A percentile compares a stretch with the other conserved stretches of the same genome.
Conservation (phyloP, 805 yeast genomes). For the Barnettozyma sp. region DNA sequence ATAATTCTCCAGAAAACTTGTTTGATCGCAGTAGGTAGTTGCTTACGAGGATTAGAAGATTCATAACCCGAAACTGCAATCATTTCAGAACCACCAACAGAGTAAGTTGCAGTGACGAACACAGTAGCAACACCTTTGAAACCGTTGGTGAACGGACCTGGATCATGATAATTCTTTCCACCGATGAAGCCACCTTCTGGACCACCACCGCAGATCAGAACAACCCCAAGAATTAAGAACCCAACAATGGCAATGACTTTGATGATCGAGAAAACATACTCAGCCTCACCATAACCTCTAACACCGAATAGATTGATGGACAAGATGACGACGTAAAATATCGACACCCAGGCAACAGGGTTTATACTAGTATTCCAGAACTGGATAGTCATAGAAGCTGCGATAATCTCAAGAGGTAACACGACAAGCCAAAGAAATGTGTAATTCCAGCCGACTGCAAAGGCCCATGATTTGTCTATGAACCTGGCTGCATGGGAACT, state of each 20-base stretch:
- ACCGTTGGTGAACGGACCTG: conserved; percentile 60
- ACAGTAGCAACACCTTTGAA: conserved; percentile 49
- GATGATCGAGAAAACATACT: conserved; percentile 41
- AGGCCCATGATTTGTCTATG: conserved; percentile 55
- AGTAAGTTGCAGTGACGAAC: conserved; percentile 49
- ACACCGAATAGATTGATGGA: conserved; percentile 48
- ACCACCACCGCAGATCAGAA: conserved; percentile 43
- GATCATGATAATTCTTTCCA: conserved; percentile 40
- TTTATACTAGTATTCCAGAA: conserved; percentile 41
- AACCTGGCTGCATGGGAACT: conserved; percentile 55
- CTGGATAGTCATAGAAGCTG: conserved; percentile 47
- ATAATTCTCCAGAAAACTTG: conserved; percentile 52
- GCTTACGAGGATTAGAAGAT: conserved; percentile 38
- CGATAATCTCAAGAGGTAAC: conserved; percentile 45
- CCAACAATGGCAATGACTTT: conserved; percentile 45
- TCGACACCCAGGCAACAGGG: conserved; percentile 45
- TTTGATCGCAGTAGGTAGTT: conserved; percentile 45
- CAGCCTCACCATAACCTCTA: conserved; percentile 48
- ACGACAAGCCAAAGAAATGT: conserved; percentile 46
- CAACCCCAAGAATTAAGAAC: conserved; percentile 47
- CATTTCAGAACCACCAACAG: conserved; percentile 48
- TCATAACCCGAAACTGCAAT: conserved; percentile 48
- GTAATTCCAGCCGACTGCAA: conserved; percentile 55
- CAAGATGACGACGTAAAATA: conserved; percentile 43
- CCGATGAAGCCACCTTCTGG: conserved; percentile 39